Conservation (phyloP, 768 basidiomycete genomes). For the Paxillus involutus region DNA sequence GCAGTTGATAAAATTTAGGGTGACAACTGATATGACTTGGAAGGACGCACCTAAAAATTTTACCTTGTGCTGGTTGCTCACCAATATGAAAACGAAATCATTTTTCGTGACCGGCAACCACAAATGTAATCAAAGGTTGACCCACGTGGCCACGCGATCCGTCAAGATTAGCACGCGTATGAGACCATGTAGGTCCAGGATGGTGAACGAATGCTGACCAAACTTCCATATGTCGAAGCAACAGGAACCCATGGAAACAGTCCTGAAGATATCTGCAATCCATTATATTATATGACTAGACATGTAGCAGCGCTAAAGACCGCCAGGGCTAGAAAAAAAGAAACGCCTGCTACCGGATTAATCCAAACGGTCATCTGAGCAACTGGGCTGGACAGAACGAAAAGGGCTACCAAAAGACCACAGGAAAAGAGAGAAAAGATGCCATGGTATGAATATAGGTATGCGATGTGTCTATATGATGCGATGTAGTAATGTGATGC, state of each 20-base stretch:
- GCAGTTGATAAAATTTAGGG: not conserved
- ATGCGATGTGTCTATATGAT: conserved; percentile 34
- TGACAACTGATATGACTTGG: not conserved
- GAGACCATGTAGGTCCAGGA: not conserved
- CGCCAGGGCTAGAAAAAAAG: conserved; percentile 21
- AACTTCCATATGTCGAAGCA: not conserved
- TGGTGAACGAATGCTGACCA: not conserved
- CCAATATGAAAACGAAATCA: not conserved
- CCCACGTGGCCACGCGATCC: not conserved
- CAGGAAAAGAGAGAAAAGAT: conserved; percentile 15
- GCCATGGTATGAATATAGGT: conserved; percentile 37
- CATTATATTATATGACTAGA: conserved; percentile 25
- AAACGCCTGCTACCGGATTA: conserved; percentile 9
- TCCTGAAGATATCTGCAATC: conserved; percentile 10
- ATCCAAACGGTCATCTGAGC: conserved; percentile 14
- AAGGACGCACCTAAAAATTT: not conserved
- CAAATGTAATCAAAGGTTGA: not conserved
- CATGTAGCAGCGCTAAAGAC: conserved; percentile 3
- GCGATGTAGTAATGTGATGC: conserved; percentile 26
- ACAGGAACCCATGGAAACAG: not conserved
- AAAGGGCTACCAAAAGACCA: conserved; percentile 13
- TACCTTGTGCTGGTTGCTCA: not conserved
- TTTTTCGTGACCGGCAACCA: not conserved
- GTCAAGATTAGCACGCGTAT: not conserved
- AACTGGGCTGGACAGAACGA: conserved; percentile 13